A percentile compares a stretch with the other conserved stretches of the same genome.
Conservation (phyloP, 208 protist species). For the Crithidia thermophila region DNA sequence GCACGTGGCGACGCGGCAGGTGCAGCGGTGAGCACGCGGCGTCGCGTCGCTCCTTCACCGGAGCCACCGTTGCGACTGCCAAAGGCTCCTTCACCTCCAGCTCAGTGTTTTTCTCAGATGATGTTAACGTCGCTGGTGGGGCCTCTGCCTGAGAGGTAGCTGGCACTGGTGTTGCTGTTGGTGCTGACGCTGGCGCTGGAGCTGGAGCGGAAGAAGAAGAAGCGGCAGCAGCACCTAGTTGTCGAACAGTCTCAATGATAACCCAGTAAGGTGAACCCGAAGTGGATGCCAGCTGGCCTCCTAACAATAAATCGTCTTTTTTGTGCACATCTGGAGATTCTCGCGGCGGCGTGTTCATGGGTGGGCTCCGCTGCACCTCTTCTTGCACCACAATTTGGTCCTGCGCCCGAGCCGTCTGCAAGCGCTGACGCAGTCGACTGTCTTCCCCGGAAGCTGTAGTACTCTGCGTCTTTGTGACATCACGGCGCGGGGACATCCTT, state of each 20-base stretch:
- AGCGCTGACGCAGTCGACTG: conserved; percentile 6
- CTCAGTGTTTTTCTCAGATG: background rate
- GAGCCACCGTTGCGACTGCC: background rate
- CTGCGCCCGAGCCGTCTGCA: conserved; percentile 10
- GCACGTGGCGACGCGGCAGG: background rate
- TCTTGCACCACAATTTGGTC: background rate
- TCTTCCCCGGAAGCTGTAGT: background rate
- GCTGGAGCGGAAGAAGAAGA: too few relatives aligned
- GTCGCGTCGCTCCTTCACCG: background rate
- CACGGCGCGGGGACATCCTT: too few relatives aligned
- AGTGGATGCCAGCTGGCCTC: too few relatives aligned
- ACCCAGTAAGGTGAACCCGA: too few relatives aligned
- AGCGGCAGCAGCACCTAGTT: too few relatives aligned
- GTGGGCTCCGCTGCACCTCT: background rate
- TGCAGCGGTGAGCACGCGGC: background rate
- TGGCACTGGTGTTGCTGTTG: background rate
- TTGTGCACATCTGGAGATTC: too few relatives aligned
- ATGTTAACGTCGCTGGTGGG: background rate
- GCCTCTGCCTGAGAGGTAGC: background rate
- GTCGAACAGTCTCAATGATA: too few relatives aligned
- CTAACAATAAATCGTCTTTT: too few relatives aligned
- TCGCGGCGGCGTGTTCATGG: background rate
- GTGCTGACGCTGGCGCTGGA: background rate
- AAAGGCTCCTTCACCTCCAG: too few relatives aligned
- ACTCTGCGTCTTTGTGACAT: background rate